Base-by-base conservation (phyloP, 768 basidiomycete species). In the Neoboletus brunneissimus region DNA sequence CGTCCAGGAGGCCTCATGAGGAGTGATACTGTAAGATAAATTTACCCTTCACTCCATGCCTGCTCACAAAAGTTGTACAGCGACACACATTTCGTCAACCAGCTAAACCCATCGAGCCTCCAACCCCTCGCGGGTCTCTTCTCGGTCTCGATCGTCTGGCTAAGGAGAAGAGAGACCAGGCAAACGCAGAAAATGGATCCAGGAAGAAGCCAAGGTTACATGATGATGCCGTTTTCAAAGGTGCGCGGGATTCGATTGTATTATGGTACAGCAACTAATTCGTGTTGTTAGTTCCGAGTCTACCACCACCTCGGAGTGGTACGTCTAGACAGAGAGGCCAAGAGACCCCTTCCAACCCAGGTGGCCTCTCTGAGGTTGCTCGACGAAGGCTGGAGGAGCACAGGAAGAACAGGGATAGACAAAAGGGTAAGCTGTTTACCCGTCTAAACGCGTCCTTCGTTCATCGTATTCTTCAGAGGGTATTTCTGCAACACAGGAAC, bases 311-410 rank as follows among this genome's bases (percentile, higher is more conserved):
- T 31, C 79, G 82, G 45, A 73, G 68, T 40, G 71, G 76, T n/a
- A 84, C 87, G 64, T 67, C 79, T 3, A 82, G 96, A 6, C 85
- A 89, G 57, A 77, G 89, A 56, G 90, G 86, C 0, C 88, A 89
- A 62, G 96, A 97, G 62, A 98, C 96, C 0, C 96, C 96, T 0
- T 96, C 95, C 20, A 91, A 95, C 67, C 87, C 91, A 3, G 89
- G 91, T 37, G 96, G 96, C 16, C 75, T 99, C 20, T 90, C 92
- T 1, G 89, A 91, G 27, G 75, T 77, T 1, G 93, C 87, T 15
- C 77, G 87, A 20, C 77, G 80, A 60, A 75, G 82, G 56, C 73
- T 98, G 29, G 93, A 94, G 54, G 94, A 95, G 60, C 74, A 92
- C 64, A 79, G 89, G 55, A 79, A 79, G 58, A 82, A 80, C 55